These are phyloP conservation scores for Sugiyamaella smithiae DNA, from an alignment of 805 yeast genomes.

Conservation along the genomic window DNA sequence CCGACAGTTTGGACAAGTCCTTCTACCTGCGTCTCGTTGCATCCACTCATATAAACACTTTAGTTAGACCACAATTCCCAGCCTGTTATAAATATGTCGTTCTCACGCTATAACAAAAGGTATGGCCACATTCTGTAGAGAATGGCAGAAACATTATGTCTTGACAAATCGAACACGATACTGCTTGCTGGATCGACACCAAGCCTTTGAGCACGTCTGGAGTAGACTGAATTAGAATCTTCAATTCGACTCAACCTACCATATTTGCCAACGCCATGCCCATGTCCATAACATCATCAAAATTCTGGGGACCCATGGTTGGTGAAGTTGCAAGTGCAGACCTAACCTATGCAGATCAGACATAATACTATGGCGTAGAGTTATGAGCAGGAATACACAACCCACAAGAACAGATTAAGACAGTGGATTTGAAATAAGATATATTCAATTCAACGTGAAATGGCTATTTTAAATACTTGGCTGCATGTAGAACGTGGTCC, in stretches of 20 bases:
- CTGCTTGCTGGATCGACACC: constrained; percentile 19
- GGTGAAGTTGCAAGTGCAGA: neutral
- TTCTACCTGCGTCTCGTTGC: constrained; percentile 12
- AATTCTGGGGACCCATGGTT: no score
- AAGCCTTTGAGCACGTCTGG: constrained; percentile 4
- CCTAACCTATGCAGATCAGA: neutral
- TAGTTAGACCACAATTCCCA: no score
- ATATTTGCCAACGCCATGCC: neutral
- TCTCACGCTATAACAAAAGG: constrained; percentile 54
- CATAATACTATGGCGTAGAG: no score
- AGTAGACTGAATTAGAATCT: neutral
- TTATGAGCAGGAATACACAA: no score
- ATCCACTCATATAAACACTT: constrained; percentile 34
- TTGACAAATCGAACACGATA: constrained; percentile 55
- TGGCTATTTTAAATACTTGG: constrained; percentile 49
- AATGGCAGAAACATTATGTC: constrained; percentile 61
- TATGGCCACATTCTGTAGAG: constrained; percentile 58
- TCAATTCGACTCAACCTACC: neutral
- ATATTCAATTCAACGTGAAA: no score
- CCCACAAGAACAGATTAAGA: no score
- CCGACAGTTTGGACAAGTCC: constrained; percentile 28
- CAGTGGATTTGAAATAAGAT: no score
- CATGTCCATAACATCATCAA: neutral
- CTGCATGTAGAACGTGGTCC: constrained; percentile 85
- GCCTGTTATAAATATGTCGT: neutral